Conservation (phyloP, 2,329 filamentous ascomycete species). For the Colletotrichum tropicale region DNA sequence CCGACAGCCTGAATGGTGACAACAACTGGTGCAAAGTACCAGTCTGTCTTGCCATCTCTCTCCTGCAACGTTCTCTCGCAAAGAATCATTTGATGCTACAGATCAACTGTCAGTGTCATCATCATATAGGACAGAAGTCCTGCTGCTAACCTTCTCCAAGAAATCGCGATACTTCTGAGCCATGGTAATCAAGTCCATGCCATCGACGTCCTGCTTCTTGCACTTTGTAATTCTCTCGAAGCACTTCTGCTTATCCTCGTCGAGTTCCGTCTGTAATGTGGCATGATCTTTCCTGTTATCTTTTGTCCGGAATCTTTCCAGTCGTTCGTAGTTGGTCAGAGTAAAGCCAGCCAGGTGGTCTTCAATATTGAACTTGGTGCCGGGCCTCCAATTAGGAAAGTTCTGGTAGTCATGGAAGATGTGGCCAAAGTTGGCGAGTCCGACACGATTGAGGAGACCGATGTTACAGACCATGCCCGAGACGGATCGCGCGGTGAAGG, state of each 20-base stretch:
- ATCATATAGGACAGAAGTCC: neutral
- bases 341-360: conserved; percentile 13
- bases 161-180: neutral
- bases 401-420: conserved; percentile 23
- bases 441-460: conserved; percentile 17
- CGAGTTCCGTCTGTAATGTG: neutral
- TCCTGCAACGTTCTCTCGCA: neutral
- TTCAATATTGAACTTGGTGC: neutral
- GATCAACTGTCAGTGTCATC: neutral
- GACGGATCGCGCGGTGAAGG: conserved; percentile 40
- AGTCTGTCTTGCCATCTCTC: neutral
- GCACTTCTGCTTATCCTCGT: neutral
- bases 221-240: neutral
- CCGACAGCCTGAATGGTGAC: conserved; percentile 1
- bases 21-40: neutral
- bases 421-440: conserved; percentile 9
- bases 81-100: conserved; percentile 8
- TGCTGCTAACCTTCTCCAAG: neutral
- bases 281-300: neutral
- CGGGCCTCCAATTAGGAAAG: conserved; percentile 1
- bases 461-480: conserved; percentile 26
- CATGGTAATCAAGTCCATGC: neutral
- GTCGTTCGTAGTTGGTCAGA: neutral
- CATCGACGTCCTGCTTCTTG: neutral
- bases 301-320: neutral